Conservation (phyloP, 2,329 filamentous ascomycete species). For the Anisogramma anomala region DNA sequence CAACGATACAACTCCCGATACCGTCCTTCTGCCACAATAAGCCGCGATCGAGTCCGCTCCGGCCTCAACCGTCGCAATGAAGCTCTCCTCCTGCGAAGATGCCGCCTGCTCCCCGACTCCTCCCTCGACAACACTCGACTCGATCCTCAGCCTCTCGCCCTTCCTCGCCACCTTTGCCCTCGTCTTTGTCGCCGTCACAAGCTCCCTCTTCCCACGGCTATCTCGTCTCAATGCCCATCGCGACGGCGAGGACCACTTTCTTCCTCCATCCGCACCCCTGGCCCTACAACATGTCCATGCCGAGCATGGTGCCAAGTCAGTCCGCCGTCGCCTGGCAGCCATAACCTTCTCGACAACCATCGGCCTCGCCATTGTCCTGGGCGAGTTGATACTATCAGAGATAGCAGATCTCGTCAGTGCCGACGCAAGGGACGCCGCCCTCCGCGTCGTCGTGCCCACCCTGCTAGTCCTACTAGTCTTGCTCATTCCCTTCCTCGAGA, state of each 20-base stretch:
- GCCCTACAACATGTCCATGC: slow-evolving; percentile 47
- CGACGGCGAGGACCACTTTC: slow-evolving; percentile 50
- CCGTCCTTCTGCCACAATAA: too few relatives aligned
- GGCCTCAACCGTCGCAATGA: slow-evolving; percentile 1
- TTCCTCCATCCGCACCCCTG: slow-evolving; percentile 50
- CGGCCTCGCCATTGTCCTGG: slow-evolving; percentile 64
- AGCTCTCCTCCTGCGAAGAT: slow-evolving; percentile 35
- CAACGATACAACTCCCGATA: too few relatives aligned
- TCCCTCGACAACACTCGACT: slow-evolving; percentile 31
- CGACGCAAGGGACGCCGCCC: slow-evolving; percentile 52
- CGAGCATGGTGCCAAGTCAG: slow-evolving; percentile 42
- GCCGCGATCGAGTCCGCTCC: not conserved
- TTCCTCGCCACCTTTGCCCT: slow-evolving; percentile 59
- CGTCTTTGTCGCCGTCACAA: slow-evolving; percentile 50
- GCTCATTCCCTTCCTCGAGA: slow-evolving; percentile 67
- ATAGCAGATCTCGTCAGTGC: slow-evolving; percentile 65
- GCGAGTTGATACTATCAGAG: slow-evolving; percentile 72
- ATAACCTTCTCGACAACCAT: slow-evolving; percentile 66
- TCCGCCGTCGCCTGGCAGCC: slow-evolving; percentile 42
- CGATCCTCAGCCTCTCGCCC: slow-evolving; percentile 51
- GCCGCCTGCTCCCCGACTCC: slow-evolving; percentile 42
- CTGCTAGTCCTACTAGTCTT: slow-evolving; percentile 62
- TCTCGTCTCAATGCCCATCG: slow-evolving; percentile 38
- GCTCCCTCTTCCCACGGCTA: slow-evolving; percentile 62
- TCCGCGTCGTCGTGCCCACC: slow-evolving; percentile 58